Conservation (phyloP, 208 protist species). For the Strigomonas culicis region DNA sequence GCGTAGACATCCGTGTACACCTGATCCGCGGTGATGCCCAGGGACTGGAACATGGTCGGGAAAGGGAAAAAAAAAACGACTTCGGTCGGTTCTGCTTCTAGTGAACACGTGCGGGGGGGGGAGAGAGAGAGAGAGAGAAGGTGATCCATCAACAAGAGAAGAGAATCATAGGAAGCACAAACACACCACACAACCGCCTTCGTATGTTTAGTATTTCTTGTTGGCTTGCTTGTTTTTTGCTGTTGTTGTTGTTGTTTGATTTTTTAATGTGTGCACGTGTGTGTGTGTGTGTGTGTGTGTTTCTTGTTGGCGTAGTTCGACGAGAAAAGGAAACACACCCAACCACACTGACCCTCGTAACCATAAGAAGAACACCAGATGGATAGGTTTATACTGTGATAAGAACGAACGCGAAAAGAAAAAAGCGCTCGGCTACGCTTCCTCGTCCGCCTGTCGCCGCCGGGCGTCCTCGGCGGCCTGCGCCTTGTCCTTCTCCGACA, state of each 20-base stretch:
- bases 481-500: constrained; percentile 39
- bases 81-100: constrained; percentile 12
- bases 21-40: constrained; percentile 74
- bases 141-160: background rate
- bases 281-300: background rate
- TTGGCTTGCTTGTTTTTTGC: too few relatives aligned
- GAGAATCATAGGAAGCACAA: background rate
- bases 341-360: too few relatives aligned
- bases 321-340: background rate
- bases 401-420: background rate
- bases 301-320: background rate
- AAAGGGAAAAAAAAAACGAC: background rate
- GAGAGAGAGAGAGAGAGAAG: constrained; percentile 14
- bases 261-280: background rate
- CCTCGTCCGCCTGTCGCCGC: background rate
- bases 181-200: too few relatives aligned
- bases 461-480: constrained; percentile 12
- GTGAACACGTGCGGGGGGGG: background rate
- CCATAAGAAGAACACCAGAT: too few relatives aligned
- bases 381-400: too few relatives aligned
- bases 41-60: constrained; percentile 39
- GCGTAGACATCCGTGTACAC: constrained; percentile 82
- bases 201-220: too few relatives aligned
- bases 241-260: too few relatives aligned
- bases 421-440: background rate